Conservation (phyloP, 1,139 yeast genomes). For the Yamadazyma trypodendri region DNA sequence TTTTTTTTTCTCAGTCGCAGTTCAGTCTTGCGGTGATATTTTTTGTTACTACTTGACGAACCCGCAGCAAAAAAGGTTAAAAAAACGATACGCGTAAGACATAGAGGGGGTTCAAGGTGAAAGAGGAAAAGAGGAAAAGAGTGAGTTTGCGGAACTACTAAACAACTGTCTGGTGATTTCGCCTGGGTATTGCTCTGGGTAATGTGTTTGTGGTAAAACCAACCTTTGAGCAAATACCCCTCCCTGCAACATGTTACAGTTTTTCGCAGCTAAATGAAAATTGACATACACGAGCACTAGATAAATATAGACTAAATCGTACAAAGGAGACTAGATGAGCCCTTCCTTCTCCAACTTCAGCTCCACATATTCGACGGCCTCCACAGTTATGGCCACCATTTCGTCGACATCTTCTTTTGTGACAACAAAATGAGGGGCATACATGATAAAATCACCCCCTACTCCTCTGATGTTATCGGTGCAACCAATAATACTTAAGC, state of each 20-base stretch:
- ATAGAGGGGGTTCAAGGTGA: neutral
- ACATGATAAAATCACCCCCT: slow-evolving; percentile 48
- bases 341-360: slow-evolving; percentile 9
- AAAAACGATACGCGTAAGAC: neutral
- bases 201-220: too few species aligned
- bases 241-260: too few species aligned
- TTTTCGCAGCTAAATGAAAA: slow-evolving; percentile 3
- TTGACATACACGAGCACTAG: neutral
- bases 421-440: slow-evolving; percentile 52
- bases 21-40: neutral
- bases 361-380: slow-evolving; percentile 13
- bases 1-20: slow-evolving; percentile 1
- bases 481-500: slow-evolving; percentile 46
- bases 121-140: too few species aligned
- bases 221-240: too few species aligned
- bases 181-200: too few species aligned
- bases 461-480: slow-evolving; percentile 27
- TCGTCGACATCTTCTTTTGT: slow-evolving; percentile 46
- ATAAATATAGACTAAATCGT: too few species aligned
- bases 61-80: neutral
- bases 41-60: neutral
- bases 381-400: slow-evolving; percentile 26
- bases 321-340: slow-evolving; percentile 5
- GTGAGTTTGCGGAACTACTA: too few species aligned
- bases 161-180: too few species aligned